Evolutionary conservation across 2,329 filamentous ascomycete genomes (phyloP).

Genomic region (Fusarium poae): DNA sequence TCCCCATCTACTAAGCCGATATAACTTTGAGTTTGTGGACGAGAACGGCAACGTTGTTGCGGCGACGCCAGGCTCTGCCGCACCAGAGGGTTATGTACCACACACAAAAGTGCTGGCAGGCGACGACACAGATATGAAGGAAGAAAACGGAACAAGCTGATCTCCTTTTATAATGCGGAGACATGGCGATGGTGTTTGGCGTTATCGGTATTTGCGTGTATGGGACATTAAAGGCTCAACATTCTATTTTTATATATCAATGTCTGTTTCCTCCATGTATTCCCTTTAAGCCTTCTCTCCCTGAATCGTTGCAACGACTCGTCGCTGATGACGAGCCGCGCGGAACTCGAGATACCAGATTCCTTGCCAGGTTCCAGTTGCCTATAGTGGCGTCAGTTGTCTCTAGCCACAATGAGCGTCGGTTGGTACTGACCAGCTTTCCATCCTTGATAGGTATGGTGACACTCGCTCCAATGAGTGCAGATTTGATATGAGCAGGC

Average conservation of each 20-base stretch:
- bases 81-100: conserved; percentile 69
- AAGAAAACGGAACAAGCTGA: conserved; percentile 57
- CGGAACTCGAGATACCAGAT: conserved; percentile 97
- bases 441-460: conserved; percentile 93
- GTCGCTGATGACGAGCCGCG: conserved; percentile 78
- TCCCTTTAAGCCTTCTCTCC: conserved; percentile 72
- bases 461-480: conserved; percentile 88
- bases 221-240: conserved; percentile 28
- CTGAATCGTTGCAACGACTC: conserved; percentile 93
- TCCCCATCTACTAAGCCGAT: conserved; percentile 91
- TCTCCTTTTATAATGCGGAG: conserved; percentile 41
- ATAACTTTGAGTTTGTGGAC: conserved; percentile 98
- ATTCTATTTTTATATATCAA: conserved; percentile 29
- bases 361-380: conserved; percentile 81
- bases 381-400: conserved; percentile 52
- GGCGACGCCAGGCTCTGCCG: conserved; percentile 79
- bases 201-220: conserved; percentile 39
- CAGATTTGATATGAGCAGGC: conserved; percentile 97
- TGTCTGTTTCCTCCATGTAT: conserved; percentile 4
- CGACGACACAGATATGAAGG: conserved; percentile 72
- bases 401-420: not conserved
- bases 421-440: conserved; percentile 69
- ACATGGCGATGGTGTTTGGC: conserved; percentile 56
- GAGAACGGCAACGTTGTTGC: conserved; percentile 91
- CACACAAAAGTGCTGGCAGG: conserved; percentile 75